A percentile compares a stretch with the other conserved stretches of the same genome.
Conservation (phyloP, 2,329 filamentous ascomycete species). For the Penicillium sp. region DNA sequence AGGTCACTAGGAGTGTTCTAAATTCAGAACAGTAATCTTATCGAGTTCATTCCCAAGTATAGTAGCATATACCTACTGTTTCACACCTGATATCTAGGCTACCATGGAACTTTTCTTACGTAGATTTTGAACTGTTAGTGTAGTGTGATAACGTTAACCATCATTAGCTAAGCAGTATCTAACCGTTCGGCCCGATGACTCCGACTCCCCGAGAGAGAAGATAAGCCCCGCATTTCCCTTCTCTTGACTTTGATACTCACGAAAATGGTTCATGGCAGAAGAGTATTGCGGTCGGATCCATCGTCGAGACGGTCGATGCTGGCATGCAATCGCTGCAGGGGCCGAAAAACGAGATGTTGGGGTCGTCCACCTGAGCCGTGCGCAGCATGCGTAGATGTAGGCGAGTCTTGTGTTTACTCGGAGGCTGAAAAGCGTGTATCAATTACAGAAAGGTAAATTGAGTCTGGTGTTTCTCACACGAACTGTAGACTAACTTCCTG, state of each 20-base stretch:
- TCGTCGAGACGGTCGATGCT: conserved; percentile 27
- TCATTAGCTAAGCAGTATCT: too few species aligned
- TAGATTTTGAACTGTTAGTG: too few species aligned
- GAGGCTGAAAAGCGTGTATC: conserved; percentile 39
- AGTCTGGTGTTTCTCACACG: not conserved
- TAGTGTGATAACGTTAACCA: too few species aligned
- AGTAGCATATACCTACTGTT: too few species aligned
- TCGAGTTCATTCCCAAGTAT: too few species aligned
- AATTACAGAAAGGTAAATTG: conserved; percentile 34
- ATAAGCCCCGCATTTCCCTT: not conserved
- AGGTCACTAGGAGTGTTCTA: too few species aligned
- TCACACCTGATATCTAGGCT: too few species aligned
- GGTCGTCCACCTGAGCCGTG: conserved; percentile 38
- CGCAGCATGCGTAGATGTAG: conserved; percentile 33
- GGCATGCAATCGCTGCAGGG: conserved; percentile 40
- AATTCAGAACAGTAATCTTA: too few species aligned
- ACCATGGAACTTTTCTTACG: too few species aligned
- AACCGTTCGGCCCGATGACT: not conserved
- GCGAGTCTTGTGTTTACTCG: conserved; percentile 35
- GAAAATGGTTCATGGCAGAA: conserved; percentile 19
- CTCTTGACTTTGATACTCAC: not conserved
- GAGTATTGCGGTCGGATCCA: conserved; percentile 17
- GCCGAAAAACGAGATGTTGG: conserved; percentile 37
- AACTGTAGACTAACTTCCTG: not conserved
- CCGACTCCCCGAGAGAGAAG: not conserved